Evolutionary conservation across 208 protist species (phyloP).

Genomic region (Entamoeba invadens): DNA sequence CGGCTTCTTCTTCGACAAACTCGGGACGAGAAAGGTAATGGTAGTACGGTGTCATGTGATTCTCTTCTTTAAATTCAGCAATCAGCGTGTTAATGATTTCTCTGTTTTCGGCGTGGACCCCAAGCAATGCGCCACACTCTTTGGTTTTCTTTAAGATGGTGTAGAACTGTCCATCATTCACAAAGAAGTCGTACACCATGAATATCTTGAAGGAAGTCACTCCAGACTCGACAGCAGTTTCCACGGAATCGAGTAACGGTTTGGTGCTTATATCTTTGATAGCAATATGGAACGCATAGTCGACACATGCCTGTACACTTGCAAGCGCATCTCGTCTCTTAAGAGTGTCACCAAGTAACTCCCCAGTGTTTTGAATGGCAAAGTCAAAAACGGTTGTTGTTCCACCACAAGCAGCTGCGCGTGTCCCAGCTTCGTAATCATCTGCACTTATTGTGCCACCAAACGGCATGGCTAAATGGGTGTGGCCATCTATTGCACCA

Average conservation of each 20-base stretch:
- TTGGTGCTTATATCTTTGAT: conserved; percentile 29
- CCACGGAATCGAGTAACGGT: neutral
- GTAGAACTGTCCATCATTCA: conserved; percentile 47
- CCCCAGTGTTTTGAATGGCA: conserved; percentile 44
- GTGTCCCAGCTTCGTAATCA: conserved; percentile 55
- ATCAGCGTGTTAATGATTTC: conserved; percentile 43
- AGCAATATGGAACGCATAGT: conserved; percentile 45
- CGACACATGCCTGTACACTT: neutral
- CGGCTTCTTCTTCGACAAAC: conserved; percentile 16
- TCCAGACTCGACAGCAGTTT: conserved; percentile 32
- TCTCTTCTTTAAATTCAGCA: conserved; percentile 38
- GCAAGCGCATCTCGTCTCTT: conserved; percentile 37
- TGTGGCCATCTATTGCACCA: conserved; percentile 60
- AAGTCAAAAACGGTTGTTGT: conserved; percentile 61
- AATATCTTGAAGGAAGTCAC: conserved; percentile 60
- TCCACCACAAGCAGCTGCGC: conserved; percentile 54
- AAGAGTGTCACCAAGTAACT: conserved; percentile 45
- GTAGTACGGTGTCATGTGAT: conserved; percentile 52
- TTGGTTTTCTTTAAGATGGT: conserved; percentile 43
- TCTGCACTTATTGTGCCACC: conserved; percentile 54
- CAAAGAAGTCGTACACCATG: conserved; percentile 59
- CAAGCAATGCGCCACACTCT: conserved; percentile 42
- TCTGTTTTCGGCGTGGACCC: conserved; percentile 57
- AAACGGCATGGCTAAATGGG: conserved; percentile 50
- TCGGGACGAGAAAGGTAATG: conserved; percentile 47